A percentile compares a stretch with the other conserved stretches of the same genome.
Evolutionary conservation across 2,329 filamentous ascomycete genomes (phyloP).

Genomic region (Xylaria sp.): DNA sequence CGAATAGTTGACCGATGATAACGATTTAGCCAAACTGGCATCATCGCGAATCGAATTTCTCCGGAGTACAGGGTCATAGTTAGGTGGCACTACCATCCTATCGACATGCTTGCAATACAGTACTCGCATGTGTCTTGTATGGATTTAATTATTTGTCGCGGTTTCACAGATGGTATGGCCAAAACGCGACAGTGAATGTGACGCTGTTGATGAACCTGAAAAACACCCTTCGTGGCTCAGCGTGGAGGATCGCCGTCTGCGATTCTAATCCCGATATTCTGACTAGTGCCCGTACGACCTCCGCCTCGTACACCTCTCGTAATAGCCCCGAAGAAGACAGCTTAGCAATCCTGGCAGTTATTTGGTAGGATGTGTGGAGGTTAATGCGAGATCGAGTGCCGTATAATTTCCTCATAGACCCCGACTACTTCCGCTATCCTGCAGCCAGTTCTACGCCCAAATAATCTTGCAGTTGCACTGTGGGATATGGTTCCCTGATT

Average conservation of each 20-base stretch:
- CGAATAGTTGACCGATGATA: background rate
- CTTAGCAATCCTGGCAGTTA: slow-evolving; percentile 7
- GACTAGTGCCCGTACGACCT: slow-evolving; percentile 8
- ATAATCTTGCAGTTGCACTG: slow-evolving; percentile 17
- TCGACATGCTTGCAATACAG: slow-evolving; percentile 6
- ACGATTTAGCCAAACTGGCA: background rate
- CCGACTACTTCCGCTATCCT: slow-evolving; percentile 25
- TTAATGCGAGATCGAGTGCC: slow-evolving; percentile 34
- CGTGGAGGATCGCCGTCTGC: background rate
- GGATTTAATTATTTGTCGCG: slow-evolving; percentile 9
- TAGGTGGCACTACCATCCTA: slow-evolving; percentile 28
- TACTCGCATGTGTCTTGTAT: slow-evolving; percentile 19
- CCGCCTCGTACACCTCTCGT: slow-evolving; percentile 12
- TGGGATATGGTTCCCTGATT: slow-evolving; percentile 3
- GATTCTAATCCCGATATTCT: slow-evolving; percentile 13
- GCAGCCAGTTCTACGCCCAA: slow-evolving; percentile 6
- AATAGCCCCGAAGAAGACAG: background rate
- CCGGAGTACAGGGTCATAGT: background rate
- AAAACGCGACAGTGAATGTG: background rate
- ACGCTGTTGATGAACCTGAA: slow-evolving; percentile 3
- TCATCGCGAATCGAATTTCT: slow-evolving; percentile 9
- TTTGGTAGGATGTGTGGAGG: slow-evolving; percentile 17
- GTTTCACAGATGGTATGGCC: background rate
- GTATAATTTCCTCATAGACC: slow-evolving; percentile 18
- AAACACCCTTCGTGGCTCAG: background rate